phyloP scores from a whole-genome alignment of 2,329 filamentous ascomycete genomes.

The Hirsutella minnesotensis region DNA sequence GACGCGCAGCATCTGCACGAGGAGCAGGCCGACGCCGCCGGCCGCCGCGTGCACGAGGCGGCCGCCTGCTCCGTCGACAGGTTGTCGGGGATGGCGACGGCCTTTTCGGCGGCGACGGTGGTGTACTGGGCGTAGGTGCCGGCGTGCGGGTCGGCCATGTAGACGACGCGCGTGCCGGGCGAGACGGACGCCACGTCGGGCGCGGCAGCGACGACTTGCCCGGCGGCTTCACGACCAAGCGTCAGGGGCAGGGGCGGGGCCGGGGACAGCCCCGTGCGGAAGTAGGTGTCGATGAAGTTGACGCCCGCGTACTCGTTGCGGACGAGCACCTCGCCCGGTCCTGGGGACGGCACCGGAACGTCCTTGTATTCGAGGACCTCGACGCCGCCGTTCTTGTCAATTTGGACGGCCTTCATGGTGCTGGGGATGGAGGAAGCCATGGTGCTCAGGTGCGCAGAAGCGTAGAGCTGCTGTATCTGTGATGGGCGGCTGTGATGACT shows the following conservation, averaged over 20 bases:
- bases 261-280: constrained; percentile 72
- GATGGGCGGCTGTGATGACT: too few relatives aligned
- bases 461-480: too few relatives aligned
- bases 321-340: constrained; percentile 64
- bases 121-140: constrained; percentile 46
- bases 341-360: constrained; percentile 52
- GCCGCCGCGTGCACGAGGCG: constrained; percentile 80
- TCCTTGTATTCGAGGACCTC: constrained; percentile 64
- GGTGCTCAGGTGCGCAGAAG: background rate
- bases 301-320: constrained; percentile 71
- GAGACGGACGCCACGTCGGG: constrained; percentile 39
- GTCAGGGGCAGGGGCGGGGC: constrained; percentile 56
- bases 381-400: constrained; percentile 51
- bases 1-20: constrained; percentile 61
- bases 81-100: constrained; percentile 68
- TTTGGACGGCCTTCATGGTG: constrained; percentile 56
- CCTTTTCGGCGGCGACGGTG: constrained; percentile 43
- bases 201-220: constrained; percentile 53
- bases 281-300: constrained; percentile 89
- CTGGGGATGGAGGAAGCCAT: constrained; percentile 62
- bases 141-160: constrained; percentile 33
- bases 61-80: too few relatives aligned
- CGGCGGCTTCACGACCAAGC: constrained; percentile 69
- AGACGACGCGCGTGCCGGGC: constrained; percentile 61
- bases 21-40: constrained; percentile 65